phyloP scores from a whole-genome alignment of 768 basidiomycete species.

The Mycena capillaripes region DNA sequence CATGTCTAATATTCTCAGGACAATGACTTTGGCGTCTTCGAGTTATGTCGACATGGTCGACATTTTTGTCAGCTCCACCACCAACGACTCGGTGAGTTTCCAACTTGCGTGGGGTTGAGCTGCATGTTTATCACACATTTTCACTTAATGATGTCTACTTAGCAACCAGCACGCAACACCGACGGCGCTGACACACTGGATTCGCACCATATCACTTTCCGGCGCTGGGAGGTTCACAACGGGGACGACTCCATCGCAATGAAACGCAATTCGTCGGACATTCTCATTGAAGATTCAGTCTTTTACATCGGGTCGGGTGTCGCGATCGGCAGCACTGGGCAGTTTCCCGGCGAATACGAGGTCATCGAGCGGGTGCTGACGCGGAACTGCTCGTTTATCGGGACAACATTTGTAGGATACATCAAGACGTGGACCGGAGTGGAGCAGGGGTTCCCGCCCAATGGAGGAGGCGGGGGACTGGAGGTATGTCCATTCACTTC shows the following conservation, averaged over 20 bases:
- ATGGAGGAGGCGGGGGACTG: constrained; percentile 52
- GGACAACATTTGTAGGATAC: constrained; percentile 45
- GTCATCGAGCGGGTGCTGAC: constrained; percentile 49
- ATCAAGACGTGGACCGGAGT: constrained; percentile 54
- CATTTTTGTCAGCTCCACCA: constrained; percentile 56
- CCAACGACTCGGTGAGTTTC: constrained; percentile 45
- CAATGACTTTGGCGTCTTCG: constrained; percentile 53
- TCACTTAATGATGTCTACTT: background rate
- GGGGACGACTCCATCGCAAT: constrained; percentile 57
- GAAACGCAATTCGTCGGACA: constrained; percentile 58
- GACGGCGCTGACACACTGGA: constrained; percentile 54
- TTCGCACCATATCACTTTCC: constrained; percentile 54
- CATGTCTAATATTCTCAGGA: constrained; percentile 26
- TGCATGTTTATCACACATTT: too few species aligned
- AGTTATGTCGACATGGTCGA: constrained; percentile 52
- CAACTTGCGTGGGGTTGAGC: background rate
- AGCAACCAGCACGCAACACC: constrained; percentile 51
- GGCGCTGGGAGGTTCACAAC: constrained; percentile 53
- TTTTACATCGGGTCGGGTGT: constrained; percentile 55
- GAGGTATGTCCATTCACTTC: constrained; percentile 27
- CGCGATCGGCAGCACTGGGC: constrained; percentile 55
- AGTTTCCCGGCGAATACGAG: constrained; percentile 48
- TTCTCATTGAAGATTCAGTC: constrained; percentile 52
- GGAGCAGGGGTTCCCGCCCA: constrained; percentile 49
- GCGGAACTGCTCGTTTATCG: constrained; percentile 41